Conservation (phyloP, 1,139 yeast species). For the Kluyveromyces sp. region DNA sequence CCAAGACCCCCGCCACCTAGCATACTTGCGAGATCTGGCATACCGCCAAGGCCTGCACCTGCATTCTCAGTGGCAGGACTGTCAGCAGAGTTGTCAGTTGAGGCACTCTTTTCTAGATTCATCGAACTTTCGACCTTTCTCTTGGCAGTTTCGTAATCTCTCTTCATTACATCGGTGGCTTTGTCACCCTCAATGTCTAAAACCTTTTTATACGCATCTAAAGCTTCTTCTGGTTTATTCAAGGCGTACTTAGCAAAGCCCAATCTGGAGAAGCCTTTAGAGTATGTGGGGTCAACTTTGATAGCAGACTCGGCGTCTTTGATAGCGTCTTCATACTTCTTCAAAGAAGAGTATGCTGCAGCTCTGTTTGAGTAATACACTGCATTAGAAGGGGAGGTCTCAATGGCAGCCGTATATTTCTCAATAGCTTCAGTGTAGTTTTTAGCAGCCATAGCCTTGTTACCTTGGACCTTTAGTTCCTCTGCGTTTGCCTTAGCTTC, state of each 20-base stretch:
- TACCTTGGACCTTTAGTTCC: constrained; percentile 79
- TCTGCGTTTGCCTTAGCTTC: constrained; percentile 66
- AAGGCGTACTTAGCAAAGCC: constrained; percentile 90
- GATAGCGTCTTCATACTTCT: constrained; percentile 70
- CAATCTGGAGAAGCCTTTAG: constrained; percentile 91
- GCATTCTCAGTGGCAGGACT: constrained; percentile 31
- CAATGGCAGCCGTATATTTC: constrained; percentile 79
- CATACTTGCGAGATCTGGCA: constrained; percentile 64
- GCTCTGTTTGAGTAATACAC: constrained; percentile 92
- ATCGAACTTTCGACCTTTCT: constrained; percentile 65
- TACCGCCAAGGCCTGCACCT: constrained; percentile 50
- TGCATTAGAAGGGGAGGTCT: constrained; percentile 61
- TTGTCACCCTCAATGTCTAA: constrained; percentile 78
- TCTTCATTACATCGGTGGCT: constrained; percentile 84
- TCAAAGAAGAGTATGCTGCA: constrained; percentile 83
- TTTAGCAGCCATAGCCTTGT: constrained; percentile 79
- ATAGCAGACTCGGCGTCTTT: constrained; percentile 80
- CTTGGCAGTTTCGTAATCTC: constrained; percentile 91
- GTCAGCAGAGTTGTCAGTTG: constrained; percentile 22
- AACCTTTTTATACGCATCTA: constrained; percentile 86
- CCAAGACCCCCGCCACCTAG: constrained; percentile 33
- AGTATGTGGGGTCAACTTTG: constrained; percentile 65
- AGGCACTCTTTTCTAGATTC: constrained; percentile 39
- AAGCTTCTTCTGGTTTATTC: constrained; percentile 81
- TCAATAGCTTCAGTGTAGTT: constrained; percentile 64